Evolutionary conservation across 164 flowering plant species (phyloP), one percentile per base, ranked within the genome.

Genomic region (Akebia trifoliata): DNA sequence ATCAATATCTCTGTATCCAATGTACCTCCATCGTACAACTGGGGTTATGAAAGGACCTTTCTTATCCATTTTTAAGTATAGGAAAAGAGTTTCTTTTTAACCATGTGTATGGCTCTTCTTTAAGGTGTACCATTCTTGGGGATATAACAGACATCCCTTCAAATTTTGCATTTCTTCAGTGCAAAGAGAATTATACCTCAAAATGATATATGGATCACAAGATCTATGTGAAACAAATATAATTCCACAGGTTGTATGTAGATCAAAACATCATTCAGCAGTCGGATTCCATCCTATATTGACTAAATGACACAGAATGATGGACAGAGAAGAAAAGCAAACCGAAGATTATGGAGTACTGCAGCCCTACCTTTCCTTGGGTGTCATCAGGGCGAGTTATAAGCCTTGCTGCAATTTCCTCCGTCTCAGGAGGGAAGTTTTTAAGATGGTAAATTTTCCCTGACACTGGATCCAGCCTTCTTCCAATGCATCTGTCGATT

Each of bases 401-500:
- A 29, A 93, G 79, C 62, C 98, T 77, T 42, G 73, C 78, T 61
- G 68, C 80, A 36, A 93, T 76, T 81, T 90, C 98, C 55, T 82
- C 80, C 0, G 69, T 77, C 68, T 93, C 96, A 15, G 97, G 95
- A 67, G 96, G 96, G 49, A 79, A 87, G 66, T 71, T 68, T 43
- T 67, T 80, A 12, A 87, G 20, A 63, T 90, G 96, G 69, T 93
- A 90, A 51, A 90, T 93, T 72, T 83, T 93, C 73, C 92, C 95
- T 8, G 92, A 84, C 44, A 73, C 68, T 48, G 97, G 99, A 54
- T 93, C 99, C 55, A 87, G 55, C 70, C 95, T 77, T 76, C 99
- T 84, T 50, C 97, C 99, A 69, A 84, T 70, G 68, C 94, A 82
- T 86, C 97, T 81, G 71, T 90, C 82, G 51, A 90, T 77, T 56